Evolutionary conservation across 1,284 basidiomycete species (phyloP), one percentile per base, ranked within the genome.

Genomic region (Cystobasidium sp.): DNA sequence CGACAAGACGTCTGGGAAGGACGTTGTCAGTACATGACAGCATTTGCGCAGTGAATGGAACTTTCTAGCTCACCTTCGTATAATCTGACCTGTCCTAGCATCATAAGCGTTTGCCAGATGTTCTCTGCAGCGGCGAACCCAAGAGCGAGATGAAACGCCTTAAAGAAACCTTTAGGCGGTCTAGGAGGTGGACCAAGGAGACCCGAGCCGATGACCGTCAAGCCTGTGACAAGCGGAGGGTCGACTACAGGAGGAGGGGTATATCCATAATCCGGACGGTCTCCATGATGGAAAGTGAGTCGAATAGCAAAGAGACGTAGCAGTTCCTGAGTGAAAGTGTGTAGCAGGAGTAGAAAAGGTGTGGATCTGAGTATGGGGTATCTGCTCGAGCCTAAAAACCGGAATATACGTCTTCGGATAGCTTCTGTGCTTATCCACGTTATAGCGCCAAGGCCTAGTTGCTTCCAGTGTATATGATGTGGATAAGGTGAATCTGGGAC

Each of bases 161-260:
- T 73, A 52, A 73, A 73, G 63, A 73, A 73, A 16, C 70, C 70
- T 43, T 66, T 65, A 1, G 70, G 70, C 1, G 70, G 70, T 24
- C 62, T 49, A n/a, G 70, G 62, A 58, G 62, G 62, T 14, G 70
- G 22, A 6, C 41, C 46, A 9, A 62, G 49, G 20, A 65, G 6
- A 7, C 46, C 49, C 0, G 39, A 53, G 9, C 18, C 49, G 20
- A 6, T 12, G n/a, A 66, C 10, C 18, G n/a, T 52, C 49, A 10
- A 53, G 7, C 18, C 5, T 47, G 6, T 20, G 37, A 22, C 9
- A 37, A 9, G 46, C 9, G 53, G 64, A 10, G 18, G 64, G 64
- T 49, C 31, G 31, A 31, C 31, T 2, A 31, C 31, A 31, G 44
- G 51, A n/a, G 64, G 46, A 41, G 47, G 61, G 31, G 61, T 41